Conservation (phyloP, 805 yeast genomes). For the Hanseniaspora occidentalis region DNA sequence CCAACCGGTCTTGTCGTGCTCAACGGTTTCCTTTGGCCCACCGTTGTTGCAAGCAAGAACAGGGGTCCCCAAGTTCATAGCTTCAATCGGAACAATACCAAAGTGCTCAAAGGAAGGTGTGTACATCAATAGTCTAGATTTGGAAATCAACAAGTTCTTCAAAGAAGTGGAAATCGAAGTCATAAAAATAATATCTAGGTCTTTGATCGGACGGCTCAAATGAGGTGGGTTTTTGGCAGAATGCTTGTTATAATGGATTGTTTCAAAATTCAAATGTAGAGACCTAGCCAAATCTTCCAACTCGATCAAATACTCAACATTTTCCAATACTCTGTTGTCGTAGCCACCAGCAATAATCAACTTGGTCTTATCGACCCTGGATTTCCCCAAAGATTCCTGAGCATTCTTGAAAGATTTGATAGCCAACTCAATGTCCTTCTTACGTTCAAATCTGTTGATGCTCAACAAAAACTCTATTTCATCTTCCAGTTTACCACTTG, state of each 20-base stretch:
- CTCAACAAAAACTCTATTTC: constrained; percentile 41
- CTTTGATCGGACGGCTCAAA: constrained; percentile 19
- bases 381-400: constrained; percentile 20
- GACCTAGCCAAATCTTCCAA: constrained; percentile 37
- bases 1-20: constrained; percentile 50
- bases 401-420: constrained; percentile 48
- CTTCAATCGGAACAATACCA: constrained; percentile 95
- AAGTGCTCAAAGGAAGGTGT: constrained; percentile 92
- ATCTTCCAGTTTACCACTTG: constrained; percentile 10
- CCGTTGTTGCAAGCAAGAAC: constrained; percentile 83
- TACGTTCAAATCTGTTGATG: constrained; percentile 79
- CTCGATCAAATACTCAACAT: constrained; percentile 56
- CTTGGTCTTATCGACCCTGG: constrained; percentile 25
- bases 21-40: constrained; percentile 77
- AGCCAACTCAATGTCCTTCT: constrained; percentile 74
- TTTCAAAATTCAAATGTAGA: constrained; percentile 28
- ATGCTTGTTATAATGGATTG: constrained; percentile 25
- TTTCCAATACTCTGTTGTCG: constrained; percentile 64
- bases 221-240: constrained; percentile 10
- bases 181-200: constrained; percentile 47
- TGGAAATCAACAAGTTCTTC: constrained; percentile 48
- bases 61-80: constrained; percentile 74
- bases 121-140: constrained; percentile 54
- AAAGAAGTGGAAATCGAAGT: constrained; percentile 65
- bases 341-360: constrained; percentile 86